Conservation (phyloP, 1,284 basidiomycete species). For the Sanghuangporus weigelae region DNA sequence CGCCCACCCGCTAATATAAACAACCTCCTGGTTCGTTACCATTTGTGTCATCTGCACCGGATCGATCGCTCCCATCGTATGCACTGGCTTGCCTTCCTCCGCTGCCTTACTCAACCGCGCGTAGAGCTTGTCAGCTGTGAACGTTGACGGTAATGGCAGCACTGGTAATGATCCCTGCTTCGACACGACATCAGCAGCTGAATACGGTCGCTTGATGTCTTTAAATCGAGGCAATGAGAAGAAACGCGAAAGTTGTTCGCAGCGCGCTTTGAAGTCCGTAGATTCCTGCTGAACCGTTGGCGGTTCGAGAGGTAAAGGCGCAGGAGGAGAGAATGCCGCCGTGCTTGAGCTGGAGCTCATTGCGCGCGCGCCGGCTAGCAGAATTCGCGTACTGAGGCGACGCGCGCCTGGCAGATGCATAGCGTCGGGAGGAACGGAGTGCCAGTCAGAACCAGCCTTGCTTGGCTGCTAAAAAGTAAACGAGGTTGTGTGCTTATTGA, state of each 20-base stretch:
- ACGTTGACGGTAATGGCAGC: constrained; percentile 68
- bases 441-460: not conserved
- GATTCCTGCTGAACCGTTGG: constrained; percentile 63
- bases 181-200: constrained; percentile 71
- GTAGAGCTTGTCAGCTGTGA: constrained; percentile 82
- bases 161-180: constrained; percentile 88
- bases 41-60: constrained; percentile 97
- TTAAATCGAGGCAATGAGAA: constrained; percentile 74
- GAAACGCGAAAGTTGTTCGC: constrained; percentile 64
- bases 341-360: constrained; percentile 18
- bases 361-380: constrained; percentile 4
- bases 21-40: constrained; percentile 90
- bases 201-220: constrained; percentile 73
- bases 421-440: not conserved
- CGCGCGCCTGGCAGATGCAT: constrained; percentile 12
- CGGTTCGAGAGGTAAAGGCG: constrained; percentile 51
- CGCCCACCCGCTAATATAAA: constrained; percentile 96
- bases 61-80: constrained; percentile 88
- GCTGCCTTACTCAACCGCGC: constrained; percentile 59
- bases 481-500: not conserved
- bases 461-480: not conserved
- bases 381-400: constrained; percentile 1
- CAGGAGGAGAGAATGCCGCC: constrained; percentile 5
- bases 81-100: constrained; percentile 63
- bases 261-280: constrained; percentile 59